Evolutionary conservation across 2,329 filamentous ascomycete genomes (phyloP).

Genomic region (Penicillium sp.): DNA sequence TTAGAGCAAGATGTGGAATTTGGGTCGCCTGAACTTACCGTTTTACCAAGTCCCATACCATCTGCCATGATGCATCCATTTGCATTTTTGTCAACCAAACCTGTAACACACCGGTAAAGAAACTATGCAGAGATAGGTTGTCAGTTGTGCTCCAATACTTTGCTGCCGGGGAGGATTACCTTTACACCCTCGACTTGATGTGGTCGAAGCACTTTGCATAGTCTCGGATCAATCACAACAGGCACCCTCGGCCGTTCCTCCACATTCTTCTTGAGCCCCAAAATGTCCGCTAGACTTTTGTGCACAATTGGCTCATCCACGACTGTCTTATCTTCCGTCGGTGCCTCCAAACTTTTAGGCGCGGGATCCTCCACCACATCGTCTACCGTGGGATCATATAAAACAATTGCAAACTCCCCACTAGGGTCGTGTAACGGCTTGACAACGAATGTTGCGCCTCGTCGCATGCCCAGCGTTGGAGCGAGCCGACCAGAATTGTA

Average conservation of each 20-base stretch:
- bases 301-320: conserved; percentile 80
- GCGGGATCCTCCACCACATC: conserved; percentile 78
- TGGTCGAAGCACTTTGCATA: conserved; percentile 85
- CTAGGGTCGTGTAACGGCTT: conserved; percentile 90
- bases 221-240: conserved; percentile 87
- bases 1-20: conserved; percentile 20
- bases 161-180: conserved; percentile 30
- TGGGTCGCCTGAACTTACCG: conserved; percentile 41
- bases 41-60: conserved; percentile 98
- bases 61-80: conserved; percentile 99
- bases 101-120: conserved; percentile 89
- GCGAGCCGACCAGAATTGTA: conserved; percentile 80
- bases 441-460: conserved; percentile 77
- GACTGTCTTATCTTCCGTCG: conserved; percentile 49
- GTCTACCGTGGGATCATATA: conserved; percentile 92
- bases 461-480: conserved; percentile 80
- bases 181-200: conserved; percentile 98
- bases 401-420: conserved; percentile 92
- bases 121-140: conserved; percentile 50
- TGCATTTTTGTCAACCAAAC: conserved; percentile 89
- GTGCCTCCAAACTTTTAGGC: conserved; percentile 46
- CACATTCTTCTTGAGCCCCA: conserved; percentile 91
- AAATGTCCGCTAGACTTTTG: conserved; percentile 90
- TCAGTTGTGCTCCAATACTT: conserved; percentile 13
- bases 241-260: conserved; percentile 82